phyloP scores from a whole-genome alignment of 768 basidiomycete genomes.

The Lactarius hatsudake region DNA sequence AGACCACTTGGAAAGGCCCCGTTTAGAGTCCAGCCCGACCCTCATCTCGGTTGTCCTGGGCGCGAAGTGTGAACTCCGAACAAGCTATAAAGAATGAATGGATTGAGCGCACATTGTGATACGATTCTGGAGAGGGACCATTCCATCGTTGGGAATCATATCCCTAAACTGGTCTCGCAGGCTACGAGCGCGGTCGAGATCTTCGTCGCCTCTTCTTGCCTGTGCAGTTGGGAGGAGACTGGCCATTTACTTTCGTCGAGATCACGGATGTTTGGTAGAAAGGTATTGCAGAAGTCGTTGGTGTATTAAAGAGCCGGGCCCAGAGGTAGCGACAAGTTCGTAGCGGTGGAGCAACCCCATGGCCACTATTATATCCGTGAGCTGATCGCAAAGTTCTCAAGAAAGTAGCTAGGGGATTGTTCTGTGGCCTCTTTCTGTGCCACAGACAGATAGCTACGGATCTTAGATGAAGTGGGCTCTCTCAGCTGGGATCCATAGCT shows the following conservation, averaged over 20 bases:
- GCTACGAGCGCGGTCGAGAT: neutral
- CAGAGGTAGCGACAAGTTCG: neutral
- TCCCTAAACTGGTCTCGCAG: slow-evolving; percentile 9
- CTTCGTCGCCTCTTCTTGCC: slow-evolving; percentile 1
- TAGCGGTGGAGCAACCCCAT: neutral
- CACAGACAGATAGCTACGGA: neutral
- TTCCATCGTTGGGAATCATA: neutral
- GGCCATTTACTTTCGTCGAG: neutral
- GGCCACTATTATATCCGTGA: neutral
- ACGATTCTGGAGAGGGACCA: slow-evolving; percentile 1
- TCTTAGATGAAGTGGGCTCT: neutral
- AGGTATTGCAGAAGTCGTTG: neutral
- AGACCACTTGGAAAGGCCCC: neutral
- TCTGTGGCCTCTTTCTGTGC: neutral
- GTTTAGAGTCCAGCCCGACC: slow-evolving; percentile 4
- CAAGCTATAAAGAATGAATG: neutral
- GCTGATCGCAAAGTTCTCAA: neutral
- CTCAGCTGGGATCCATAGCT: neutral
- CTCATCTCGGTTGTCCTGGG: neutral
- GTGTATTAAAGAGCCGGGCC: neutral
- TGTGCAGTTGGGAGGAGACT: slow-evolving; percentile 1
- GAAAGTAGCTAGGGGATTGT: neutral
- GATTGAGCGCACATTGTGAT: neutral
- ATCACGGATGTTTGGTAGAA: neutral
- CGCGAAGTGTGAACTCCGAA: neutral